phyloP scores from a whole-genome alignment of 2,329 filamentous ascomycete genomes.

The Exophiala bonariae region DNA sequence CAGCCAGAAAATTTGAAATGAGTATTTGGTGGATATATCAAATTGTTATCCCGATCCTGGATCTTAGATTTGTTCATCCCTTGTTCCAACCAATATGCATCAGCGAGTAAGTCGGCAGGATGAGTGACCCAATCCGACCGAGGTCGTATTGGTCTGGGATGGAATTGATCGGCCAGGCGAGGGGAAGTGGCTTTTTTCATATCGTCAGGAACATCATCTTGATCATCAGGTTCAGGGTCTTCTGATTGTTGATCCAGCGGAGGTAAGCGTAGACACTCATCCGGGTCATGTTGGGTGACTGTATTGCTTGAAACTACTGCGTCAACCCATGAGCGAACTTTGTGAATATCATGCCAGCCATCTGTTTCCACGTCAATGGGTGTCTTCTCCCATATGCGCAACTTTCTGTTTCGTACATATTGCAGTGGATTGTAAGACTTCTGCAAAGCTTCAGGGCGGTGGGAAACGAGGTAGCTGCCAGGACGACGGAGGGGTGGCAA shows the following conservation, averaged over 20 bases:
- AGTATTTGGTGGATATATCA: slow-evolving; percentile 55
- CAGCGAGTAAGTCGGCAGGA: slow-evolving; percentile 82
- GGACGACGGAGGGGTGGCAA: slow-evolving; percentile 65
- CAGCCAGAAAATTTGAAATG: slow-evolving; percentile 31
- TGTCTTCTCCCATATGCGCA: slow-evolving; percentile 75
- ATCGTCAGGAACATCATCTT: slow-evolving; percentile 20
- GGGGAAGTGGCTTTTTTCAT: slow-evolving; percentile 40
- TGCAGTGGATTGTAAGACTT: slow-evolving; percentile 88
- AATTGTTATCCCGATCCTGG: slow-evolving; percentile 74
- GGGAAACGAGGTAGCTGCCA: slow-evolving; percentile 14
- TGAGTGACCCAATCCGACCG: slow-evolving; percentile 82
- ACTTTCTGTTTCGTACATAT: slow-evolving; percentile 85
- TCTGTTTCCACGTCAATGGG: slow-evolving; percentile 71
- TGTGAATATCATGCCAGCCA: slow-evolving; percentile 73
- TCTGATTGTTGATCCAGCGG: slow-evolving; percentile 31
- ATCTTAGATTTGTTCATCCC: slow-evolving; percentile 76
- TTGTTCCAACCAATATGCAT: slow-evolving; percentile 87
- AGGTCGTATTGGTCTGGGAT: slow-evolving; percentile 64
- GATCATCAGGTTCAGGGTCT: slow-evolving; percentile 28
- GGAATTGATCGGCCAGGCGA: slow-evolving; percentile 16
- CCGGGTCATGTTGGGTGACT: slow-evolving; percentile 44
- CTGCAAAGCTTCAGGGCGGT: slow-evolving; percentile 32
- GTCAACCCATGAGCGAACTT: slow-evolving; percentile 76
- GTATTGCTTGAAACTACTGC: slow-evolving; percentile 56
- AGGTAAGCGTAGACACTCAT: slow-evolving; percentile 47